Evolutionary conservation across 495 filamentous ascomycete genomes (phyloP).

Genomic region (Daldinia decipiens): DNA sequence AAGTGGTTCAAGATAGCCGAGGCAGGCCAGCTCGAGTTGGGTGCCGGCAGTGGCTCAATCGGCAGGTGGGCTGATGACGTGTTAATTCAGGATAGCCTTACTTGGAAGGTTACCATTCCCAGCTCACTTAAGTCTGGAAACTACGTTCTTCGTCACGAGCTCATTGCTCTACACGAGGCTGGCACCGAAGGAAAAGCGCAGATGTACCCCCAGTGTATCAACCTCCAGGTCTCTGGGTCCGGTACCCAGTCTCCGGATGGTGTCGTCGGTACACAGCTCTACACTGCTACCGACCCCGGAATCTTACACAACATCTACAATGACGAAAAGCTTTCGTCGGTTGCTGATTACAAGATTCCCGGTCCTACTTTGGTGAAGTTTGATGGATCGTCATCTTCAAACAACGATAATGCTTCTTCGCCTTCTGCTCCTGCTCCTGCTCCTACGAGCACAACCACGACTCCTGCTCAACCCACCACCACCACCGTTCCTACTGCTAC

Average conservation of each 20-base stretch:
- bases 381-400: background rate
- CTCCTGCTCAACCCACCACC: background rate
- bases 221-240: constrained; percentile 69
- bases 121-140: constrained; percentile 64
- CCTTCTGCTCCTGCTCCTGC: background rate
- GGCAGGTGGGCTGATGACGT: constrained; percentile 72
- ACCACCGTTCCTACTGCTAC: background rate
- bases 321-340: constrained; percentile 38
- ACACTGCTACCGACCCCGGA: constrained; percentile 64
- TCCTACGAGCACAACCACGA: no score
- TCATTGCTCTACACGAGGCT: constrained; percentile 74
- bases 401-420: background rate
- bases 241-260: constrained; percentile 56
- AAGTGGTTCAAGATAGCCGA: constrained; percentile 74
- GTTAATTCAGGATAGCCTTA: constrained; percentile 69
- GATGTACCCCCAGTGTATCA: constrained; percentile 75
- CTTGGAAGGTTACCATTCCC: constrained; percentile 69
- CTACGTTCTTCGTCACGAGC: constrained; percentile 77
- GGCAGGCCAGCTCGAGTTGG: constrained; percentile 57
- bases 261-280: constrained; percentile 63
- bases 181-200: constrained; percentile 66
- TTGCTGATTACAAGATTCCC: constrained; percentile 52
- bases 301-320: constrained; percentile 69
- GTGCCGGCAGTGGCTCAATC: constrained; percentile 50
- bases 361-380: constrained; percentile 45